Evolutionary conservation across 345 rosid genomes (phyloP), one percentile per base, ranked within the genome.

Genomic region (Melastoma malabathricum): DNA sequence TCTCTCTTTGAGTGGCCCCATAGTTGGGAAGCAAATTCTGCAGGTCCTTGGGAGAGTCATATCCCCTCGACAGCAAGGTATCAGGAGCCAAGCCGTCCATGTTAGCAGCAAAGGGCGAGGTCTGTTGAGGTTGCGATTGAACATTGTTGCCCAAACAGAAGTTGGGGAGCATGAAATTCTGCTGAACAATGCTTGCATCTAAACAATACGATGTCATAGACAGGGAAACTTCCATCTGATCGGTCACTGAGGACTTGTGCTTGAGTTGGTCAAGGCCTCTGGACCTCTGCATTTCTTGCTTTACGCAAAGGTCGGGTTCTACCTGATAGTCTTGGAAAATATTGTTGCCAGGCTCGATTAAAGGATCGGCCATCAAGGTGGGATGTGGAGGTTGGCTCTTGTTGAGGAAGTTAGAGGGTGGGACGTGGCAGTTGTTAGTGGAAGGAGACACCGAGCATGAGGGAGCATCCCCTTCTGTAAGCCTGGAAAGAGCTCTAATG

Each of bases 361-460:
- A 56, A 13, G 84, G 43, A 63, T 82, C 89, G 47, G 77, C 73
- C 45, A 60, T 61, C 62, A 82, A 64, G 18, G 68, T 44, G 13
- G 87, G 64, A 20, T 86, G 85, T 13, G 66, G 71, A 46, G 71
- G 78, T 68, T 77, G 95, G 64, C 69, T 77, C 69, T 82, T 82
- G 72, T 66, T 77, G 39, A 77, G 72, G 55, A 92, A 84, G 62
- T 63, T 70, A 48, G 87, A 68, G 10, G 83, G 74, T 10, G 83
- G 73, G 67, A 84, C 56, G 64, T 82, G 92, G 70, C 84, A 87
- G 67, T 80, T 92, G 60, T 84, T 82, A 52, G 96, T 71, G 38
- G 96, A 92, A 52, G 98, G 98, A 14, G 98, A 92, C 63, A 96
- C 87, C 50, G 95, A 84, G 70, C 93, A 92, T 46, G 98, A 87